Evolutionary conservation across 2,329 filamentous ascomycete genomes (phyloP).

Genomic region (Trichophyton simii): DNA sequence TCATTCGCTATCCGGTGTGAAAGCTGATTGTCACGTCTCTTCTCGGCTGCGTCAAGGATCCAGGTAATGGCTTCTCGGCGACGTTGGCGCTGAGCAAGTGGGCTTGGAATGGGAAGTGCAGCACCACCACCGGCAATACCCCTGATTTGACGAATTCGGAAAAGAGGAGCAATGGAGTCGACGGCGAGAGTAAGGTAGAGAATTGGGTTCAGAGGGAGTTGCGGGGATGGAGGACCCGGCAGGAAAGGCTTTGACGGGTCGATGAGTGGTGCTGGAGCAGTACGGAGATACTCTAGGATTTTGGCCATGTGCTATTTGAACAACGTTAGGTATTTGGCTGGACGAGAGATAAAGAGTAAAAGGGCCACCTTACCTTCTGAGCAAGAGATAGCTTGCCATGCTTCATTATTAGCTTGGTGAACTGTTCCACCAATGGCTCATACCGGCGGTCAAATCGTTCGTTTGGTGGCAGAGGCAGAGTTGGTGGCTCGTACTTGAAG

Average conservation of each 20-base stretch:
- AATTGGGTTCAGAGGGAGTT: conserved; percentile 79
- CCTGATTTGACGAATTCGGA: conserved; percentile 63
- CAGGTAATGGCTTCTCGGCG: conserved; percentile 69
- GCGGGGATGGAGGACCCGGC: conserved; percentile 62
- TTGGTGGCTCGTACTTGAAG: conserved; percentile 67
- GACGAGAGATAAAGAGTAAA: conserved; percentile 6
- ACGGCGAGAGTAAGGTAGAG: conserved; percentile 82
- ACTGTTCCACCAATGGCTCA: conserved; percentile 69
- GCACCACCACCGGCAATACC: conserved; percentile 78
- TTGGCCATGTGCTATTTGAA: conserved; percentile 61
- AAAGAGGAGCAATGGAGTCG: conserved; percentile 80
- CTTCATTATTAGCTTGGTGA: conserved; percentile 82
- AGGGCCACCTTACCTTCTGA: conserved; percentile 53
- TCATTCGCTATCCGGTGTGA: conserved; percentile 72
- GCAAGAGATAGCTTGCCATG: conserved; percentile 82
- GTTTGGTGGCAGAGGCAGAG: conserved; percentile 50
- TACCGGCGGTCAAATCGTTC: conserved; percentile 67
- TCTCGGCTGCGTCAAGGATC: conserved; percentile 76
- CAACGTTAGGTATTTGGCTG: neutral
- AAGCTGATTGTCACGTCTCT: conserved; percentile 62
- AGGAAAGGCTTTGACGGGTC: conserved; percentile 48
- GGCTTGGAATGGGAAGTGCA: conserved; percentile 68
- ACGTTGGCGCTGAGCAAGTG: conserved; percentile 61
- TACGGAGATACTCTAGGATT: conserved; percentile 73
- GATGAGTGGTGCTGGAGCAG: conserved; percentile 63